Evolutionary conservation across 257 asterid genomes (phyloP).

Genomic region (Nicotiana otophora): DNA sequence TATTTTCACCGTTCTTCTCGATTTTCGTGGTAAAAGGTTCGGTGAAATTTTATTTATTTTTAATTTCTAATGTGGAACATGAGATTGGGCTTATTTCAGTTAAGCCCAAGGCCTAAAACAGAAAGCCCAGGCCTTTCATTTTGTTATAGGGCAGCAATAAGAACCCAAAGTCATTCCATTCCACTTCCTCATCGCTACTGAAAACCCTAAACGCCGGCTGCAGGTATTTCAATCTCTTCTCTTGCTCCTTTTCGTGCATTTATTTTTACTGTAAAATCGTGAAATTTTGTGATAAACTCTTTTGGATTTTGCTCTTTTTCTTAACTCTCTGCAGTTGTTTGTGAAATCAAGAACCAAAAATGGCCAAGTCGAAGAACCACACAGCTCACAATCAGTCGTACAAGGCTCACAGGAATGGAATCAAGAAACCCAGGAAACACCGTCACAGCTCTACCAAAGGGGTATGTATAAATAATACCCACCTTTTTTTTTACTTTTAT

Average conservation of each 20-base stretch:
- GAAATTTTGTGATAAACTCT: not conserved
- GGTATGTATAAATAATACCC: constrained; percentile 23
- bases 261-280: not conserved
- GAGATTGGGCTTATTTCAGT: not conserved
- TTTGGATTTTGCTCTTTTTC: not conserved
- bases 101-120: not conserved
- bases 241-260: not conserved
- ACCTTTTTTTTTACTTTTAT: not conserved
- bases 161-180: not conserved
- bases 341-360: constrained; percentile 19
- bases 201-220: not conserved
- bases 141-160: not conserved
- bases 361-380: constrained; percentile 96
- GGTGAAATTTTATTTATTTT: too few relatives aligned
- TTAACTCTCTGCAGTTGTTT: not conserved
- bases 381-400: constrained; percentile 86
- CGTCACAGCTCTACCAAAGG: constrained; percentile 85
- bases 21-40: too few relatives aligned
- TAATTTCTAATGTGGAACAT: too few relatives aligned
- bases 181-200: not conserved
- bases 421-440: constrained; percentile 77
- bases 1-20: too few relatives aligned
- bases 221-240: not conserved
- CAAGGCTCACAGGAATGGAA: constrained; percentile 88
- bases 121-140: not conserved